Base-by-base conservation (phyloP, 768 basidiomycete species). In the Panaeolus papilionaceus region DNA sequence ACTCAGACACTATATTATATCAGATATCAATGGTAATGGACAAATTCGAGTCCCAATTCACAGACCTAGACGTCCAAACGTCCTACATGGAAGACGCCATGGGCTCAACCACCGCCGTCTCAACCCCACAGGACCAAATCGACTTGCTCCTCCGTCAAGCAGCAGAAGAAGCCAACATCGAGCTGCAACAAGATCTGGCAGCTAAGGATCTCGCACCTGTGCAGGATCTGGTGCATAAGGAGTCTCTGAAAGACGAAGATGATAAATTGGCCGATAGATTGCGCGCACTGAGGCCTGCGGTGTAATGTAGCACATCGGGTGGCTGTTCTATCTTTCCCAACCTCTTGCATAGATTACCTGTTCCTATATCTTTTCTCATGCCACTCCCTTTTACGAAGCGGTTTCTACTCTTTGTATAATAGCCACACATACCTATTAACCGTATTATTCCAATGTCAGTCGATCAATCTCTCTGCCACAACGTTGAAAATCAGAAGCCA, bases 1-100 rank as follows among this genome's bases (percentile, higher is more conserved):
- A 63, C 61, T 38, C 18, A 39, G 28, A 61, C 16, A 37, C 23
- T 33, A 26, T 65, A 58, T 12, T 33, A 18, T 47, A 9, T 7
- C 76, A 98, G 97, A 99, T 99, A 75, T 97, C 98, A 12, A 79
- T 94, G 65, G 95, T 99, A 39, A 99, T 99, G 98, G 98, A 99
- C 83, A 99, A 96, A 81, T 99, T 99, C 79, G 98, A 99, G 78
- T 71, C 90, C 5, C 97, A 99, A 72, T 99, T 99, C 81, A 85
- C 94, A 42, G 98, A 99, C 77, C 88, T 99, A 20, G 98, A 99
- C 76, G 98, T 99, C 7, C 97, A 99, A 78, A 97, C 98, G 18
- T 92, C 91, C 5, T 96, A 97, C 80, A 97, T 99, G 95, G 98
- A 99, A 75, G 94, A 95, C 67, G 91, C 96, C 44, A 98, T 99